phyloP scores from a whole-genome alignment of 225 moss, liverwort and hornwort genomes.

The Pseudisothecium myosuroides region DNA sequence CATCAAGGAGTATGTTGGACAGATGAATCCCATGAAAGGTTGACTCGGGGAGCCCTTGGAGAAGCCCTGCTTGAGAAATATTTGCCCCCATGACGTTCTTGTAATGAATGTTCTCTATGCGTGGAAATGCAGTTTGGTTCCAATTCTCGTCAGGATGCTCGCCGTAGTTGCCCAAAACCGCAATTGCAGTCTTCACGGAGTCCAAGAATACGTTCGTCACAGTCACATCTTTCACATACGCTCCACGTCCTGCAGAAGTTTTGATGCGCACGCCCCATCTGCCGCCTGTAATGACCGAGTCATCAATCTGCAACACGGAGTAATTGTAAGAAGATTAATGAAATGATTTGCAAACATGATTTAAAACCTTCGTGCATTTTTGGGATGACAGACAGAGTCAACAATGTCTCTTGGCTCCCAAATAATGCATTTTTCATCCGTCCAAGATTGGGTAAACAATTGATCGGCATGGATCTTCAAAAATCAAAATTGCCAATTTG shows the following conservation, averaged over 20 bases:
- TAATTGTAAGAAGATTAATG: not conserved
- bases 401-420: not conserved
- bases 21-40: slow-evolving; percentile 23
- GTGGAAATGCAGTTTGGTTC: slow-evolving; percentile 26
- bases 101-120: slow-evolving; percentile 9
- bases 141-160: slow-evolving; percentile 43
- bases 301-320: slow-evolving; percentile 13
- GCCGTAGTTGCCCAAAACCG: slow-evolving; percentile 26
- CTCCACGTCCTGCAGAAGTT: slow-evolving; percentile 35
- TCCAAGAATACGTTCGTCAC: slow-evolving; percentile 17
- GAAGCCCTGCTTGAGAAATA: slow-evolving; percentile 33
- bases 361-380: not conserved
- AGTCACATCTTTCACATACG: slow-evolving; percentile 18
- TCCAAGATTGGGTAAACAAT: not conserved
- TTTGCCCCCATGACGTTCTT: slow-evolving; percentile 26
- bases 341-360: not conserved
- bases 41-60: slow-evolving; percentile 8
- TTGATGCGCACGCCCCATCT: slow-evolving; percentile 43
- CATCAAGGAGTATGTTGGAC: not conserved
- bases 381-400: not conserved
- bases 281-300: slow-evolving; percentile 16
- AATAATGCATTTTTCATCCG: not conserved
- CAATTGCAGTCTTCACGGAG: slow-evolving; percentile 26
- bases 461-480: not conserved
- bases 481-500: no score